These are phyloP conservation scores for Cutaneotrichosporon arboriforme DNA, from an alignment of 1,284 basidiomycete genomes.

Conservation along the genomic window DNA sequence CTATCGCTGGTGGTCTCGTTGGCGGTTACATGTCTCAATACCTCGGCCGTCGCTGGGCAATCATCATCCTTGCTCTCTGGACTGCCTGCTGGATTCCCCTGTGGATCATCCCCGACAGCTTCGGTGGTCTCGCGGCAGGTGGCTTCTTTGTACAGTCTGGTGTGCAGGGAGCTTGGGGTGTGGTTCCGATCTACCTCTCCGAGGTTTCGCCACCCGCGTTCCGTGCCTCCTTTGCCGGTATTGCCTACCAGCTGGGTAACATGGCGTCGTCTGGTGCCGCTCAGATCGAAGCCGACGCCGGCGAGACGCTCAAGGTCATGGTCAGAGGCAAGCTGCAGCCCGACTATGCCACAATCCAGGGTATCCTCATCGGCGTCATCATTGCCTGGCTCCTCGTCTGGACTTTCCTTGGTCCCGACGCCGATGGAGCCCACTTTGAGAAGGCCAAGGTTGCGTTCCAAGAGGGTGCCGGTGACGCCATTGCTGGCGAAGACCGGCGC, in stretches of 20 bases:
- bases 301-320: constrained; percentile 38
- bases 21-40: constrained; percentile 77
- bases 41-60: constrained; percentile 69
- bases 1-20: constrained; percentile 68
- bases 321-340: constrained; percentile 53
- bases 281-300: constrained; percentile 80
- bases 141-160: constrained; percentile 68
- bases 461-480: constrained; percentile 57
- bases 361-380: constrained; percentile 69
- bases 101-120: constrained; percentile 69
- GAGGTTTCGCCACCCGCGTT: constrained; percentile 82
- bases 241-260: constrained; percentile 64
- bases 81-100: constrained; percentile 53
- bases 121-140: constrained; percentile 39
- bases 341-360: constrained; percentile 80
- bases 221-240: constrained; percentile 85
- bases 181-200: constrained; percentile 56
- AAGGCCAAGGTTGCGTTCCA: constrained; percentile 72
- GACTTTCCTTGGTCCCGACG: constrained; percentile 51
- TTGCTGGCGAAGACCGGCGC: background rate
- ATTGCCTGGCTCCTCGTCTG: constrained; percentile 39
- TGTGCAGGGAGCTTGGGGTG: constrained; percentile 62
- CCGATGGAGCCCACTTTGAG: constrained; percentile 78
- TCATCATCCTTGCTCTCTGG: constrained; percentile 48
- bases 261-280: constrained; percentile 84